Percentiles rank a stretch among this genome's conserved stretches.
These are phyloP conservation scores for Coniochaeta ligniaria DNA, from an alignment of 2,329 filamentous ascomycete species.

Conservation along the genomic window DNA sequence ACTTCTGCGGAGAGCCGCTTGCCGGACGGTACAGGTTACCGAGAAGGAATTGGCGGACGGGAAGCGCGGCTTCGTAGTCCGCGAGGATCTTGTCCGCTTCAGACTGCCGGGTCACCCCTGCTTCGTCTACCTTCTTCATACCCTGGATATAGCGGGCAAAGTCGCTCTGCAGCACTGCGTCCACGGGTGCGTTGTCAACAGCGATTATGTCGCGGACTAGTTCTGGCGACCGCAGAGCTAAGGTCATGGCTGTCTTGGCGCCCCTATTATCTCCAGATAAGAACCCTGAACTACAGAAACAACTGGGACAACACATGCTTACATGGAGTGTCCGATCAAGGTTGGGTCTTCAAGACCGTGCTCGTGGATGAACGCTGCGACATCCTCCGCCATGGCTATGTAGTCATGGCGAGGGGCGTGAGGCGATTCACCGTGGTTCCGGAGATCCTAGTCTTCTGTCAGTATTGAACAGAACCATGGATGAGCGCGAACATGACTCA, in stretches of 20 bases:
- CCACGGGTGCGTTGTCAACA: conserved; percentile 88
- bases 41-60: conserved; percentile 85
- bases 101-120: conserved; percentile 57
- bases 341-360: conserved; percentile 65
- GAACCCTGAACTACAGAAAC: not conserved
- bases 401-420: conserved; percentile 76
- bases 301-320: conserved; percentile 17
- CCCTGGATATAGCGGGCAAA: conserved; percentile 77
- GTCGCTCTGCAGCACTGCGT: conserved; percentile 64
- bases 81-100: conserved; percentile 77
- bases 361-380: conserved; percentile 67
- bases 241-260: conserved; percentile 84
- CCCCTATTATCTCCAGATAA: conserved; percentile 45
- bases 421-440: conserved; percentile 89
- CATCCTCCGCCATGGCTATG: conserved; percentile 71
- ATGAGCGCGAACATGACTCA: conserved; percentile 29
- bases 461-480: not conserved
- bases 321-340: conserved; percentile 93
- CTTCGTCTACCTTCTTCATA: conserved; percentile 75
- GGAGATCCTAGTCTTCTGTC: conserved; percentile 58
- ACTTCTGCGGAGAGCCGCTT: conserved; percentile 44
- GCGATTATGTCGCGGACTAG: conserved; percentile 66
- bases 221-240: conserved; percentile 65
- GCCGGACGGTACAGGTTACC: conserved; percentile 65
- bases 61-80: conserved; percentile 64